Evolutionary conservation across 2,329 filamentous ascomycete species (phyloP), one percentile per base, ranked within the genome.

Genomic region (Aspergillus vadensis): DNA sequence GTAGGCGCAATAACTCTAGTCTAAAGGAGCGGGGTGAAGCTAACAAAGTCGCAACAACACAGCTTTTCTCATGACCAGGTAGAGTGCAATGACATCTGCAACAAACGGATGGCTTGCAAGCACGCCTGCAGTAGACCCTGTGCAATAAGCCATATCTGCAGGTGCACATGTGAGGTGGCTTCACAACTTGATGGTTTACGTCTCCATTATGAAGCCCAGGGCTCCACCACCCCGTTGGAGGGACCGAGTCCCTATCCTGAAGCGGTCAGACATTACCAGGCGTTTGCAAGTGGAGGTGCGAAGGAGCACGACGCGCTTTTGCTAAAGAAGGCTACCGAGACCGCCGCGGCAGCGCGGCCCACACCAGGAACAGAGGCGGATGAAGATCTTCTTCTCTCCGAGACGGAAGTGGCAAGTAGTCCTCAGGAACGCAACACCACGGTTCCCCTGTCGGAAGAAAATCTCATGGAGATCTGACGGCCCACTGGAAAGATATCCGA

Each of bases 51-150:
- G 59, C 9, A 32, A 38, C 19, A 23, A 47, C 12, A 41, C 57
- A 76, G 75, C 15, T 78, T 80, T 48, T 39, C 69, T 0, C 79
- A 82, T 61, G 67, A 74, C 25, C 49, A 58, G 17, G 67, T 81
- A n/a, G 61, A 63, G 38, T 80, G 79, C 62, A 60, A 68, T 8
- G 51, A 71, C 39, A 55, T 53, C 5, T 82, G 79, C 65, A 62
- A 60, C 8, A 68, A 68, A 15, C 50, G 21, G 7, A 72, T 80
- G 48, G 59, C 65, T 2, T 81, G 79, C 64, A 76, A 76, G 1
- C 79, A 81, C 61, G 59, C 48, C 6, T 81, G 79, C 64, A 65
- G 48, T 8, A 58, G 64, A 23, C 50, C 58, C 17, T 81, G 79
- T 63, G 67, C 68, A 27, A 55, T 59, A 10, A 32, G 38, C 38